Base-by-base conservation (phyloP, 805 yeast species). In the Jamesozyma rosinii region DNA sequence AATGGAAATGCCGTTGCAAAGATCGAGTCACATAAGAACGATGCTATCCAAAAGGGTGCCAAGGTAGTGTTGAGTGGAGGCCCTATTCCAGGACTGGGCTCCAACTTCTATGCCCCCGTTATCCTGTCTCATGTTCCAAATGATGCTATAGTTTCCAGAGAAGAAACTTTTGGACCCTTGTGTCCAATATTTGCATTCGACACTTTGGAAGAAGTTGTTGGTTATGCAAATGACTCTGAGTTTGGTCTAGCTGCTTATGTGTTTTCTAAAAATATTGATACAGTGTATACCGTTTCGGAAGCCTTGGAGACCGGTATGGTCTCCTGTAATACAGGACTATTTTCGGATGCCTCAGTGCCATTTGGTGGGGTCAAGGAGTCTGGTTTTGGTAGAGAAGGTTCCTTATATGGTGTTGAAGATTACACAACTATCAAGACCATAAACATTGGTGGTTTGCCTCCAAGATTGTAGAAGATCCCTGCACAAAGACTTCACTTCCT, bases 381-480 rank as follows among this genome's bases (percentile, higher is more conserved):
- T 21, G 86, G 86, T 0, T 78, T 77, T 56, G 86, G 86, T 29
- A 73, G 84, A 61, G 86, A 80, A 59, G 84, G 84, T 15, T 74
- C 81, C 1, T 59, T 72, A 43, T 70, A 70, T 52, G 86, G 85
- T 31, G 59, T 80, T 47, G 82, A 77, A 29, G 84, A 79, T 57
- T 77, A 76, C 55, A 66, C 73, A 32, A 71, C 71, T 15, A 62
- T 75, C 41, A 77, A 77, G 56, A 65, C 78, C 9, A 65, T 76
- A 34, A 71, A 70, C 22, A 64, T 75, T 31, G 80, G 81, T 39
- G 66, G 34, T 35, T 35, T 49, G 26, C 46, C 50, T 11, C 29
- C 33, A 27, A 37, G 41, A 29, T 21, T 46, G 11, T 46, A 41
- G 36, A n/a, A n/a, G n/a, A n/a, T n/a, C n/a, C n/a, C n/a, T n/a